Evolutionary conservation across 1,284 basidiomycete species (phyloP), one percentile per base, ranked within the genome.

Genomic region (Bondarzewia mesenterica): DNA sequence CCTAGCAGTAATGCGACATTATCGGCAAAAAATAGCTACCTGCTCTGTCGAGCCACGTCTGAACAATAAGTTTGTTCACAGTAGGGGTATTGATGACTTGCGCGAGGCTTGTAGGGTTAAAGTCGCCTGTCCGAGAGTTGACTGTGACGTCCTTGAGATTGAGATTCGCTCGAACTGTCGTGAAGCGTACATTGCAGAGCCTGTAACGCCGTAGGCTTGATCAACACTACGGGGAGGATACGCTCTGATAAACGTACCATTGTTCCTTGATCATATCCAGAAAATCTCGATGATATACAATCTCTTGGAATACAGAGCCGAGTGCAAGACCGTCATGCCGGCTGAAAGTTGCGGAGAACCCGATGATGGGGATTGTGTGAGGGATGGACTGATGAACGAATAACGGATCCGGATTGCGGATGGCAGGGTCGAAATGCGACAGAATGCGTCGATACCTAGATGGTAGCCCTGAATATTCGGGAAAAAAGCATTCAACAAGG

Each of bases 211-310:
- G 27, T n/a, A n/a, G 15, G 15, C 8, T 27, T 20, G 23, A 40
- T 40, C 38, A 18, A 18, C 16, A 32, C 29, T 32, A 10, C 29
- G 20, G 38, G 8, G 7, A 21, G 23, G 23, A 21, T 18, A 42
- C 14, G 39, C 37, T 4, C 26, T 20, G 18, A 40, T 42, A 8
- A 4, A 60, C 72, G 51, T 58, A 85, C 93, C 93, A 97, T 63
- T 90, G 78, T 45, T 93, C 92, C 53, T 86, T 83, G 52, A 99
- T 90, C 93, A 98, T 96, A 45, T 89, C 81, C 20, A 91, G 64
- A 58, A 96, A 92, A 56, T 93, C 90, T n/a, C 82, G 79, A 62
- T 99, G 95, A 60, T 92, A 99, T 0, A 97, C 95, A 50, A 98
- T 95, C 46, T 78, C 74, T 60, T 97, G 81, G 57, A 95, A 98